These are phyloP conservation scores for Brassica rapa DNA, from an alignment of 345 rosid genomes.

Conservation along the genomic window DNA sequence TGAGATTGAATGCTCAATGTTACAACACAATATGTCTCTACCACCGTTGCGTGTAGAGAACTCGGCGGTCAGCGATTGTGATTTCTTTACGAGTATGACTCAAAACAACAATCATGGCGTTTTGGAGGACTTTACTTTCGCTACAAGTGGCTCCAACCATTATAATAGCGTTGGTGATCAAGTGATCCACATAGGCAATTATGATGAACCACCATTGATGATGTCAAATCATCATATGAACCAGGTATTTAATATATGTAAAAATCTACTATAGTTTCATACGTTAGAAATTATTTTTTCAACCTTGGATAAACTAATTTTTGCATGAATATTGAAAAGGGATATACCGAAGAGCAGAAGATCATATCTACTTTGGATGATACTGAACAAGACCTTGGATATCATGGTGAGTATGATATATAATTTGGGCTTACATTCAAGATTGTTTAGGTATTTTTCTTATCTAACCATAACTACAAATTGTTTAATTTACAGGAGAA, in stretches of 20 bases:
- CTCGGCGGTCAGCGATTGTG: constrained; percentile 43
- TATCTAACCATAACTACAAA: not conserved
- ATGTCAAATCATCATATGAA: constrained; percentile 50
- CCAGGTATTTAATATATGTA: constrained; percentile 46
- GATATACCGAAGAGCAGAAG: constrained; percentile 58
- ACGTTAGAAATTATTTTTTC: not conserved
- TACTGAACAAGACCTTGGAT: constrained; percentile 40
- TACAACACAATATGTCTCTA: constrained; percentile 40
- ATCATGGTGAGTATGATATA: constrained; percentile 49
- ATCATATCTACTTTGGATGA: constrained; percentile 53
- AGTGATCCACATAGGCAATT: constrained; percentile 51
- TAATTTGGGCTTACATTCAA: not conserved
- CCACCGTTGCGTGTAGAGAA: constrained; percentile 73
- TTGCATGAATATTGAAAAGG: constrained; percentile 31
- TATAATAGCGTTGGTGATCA: constrained; percentile 35
- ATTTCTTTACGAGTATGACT: constrained; percentile 34
- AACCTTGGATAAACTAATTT: not conserved
- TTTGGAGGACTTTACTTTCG: constrained; percentile 56
- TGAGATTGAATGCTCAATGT: constrained; percentile 27
- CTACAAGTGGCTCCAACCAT: constrained; percentile 40
- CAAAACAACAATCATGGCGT: constrained; percentile 45
- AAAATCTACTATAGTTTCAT: not conserved
- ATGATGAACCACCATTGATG: constrained; percentile 45
- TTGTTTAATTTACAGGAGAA: constrained; percentile 39
- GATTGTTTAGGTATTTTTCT: not conserved